Evolutionary conservation across 2,329 filamentous ascomycete species (phyloP), one percentile per base, ranked within the genome.

Genomic region (Colletotrichum theobromicola): DNA sequence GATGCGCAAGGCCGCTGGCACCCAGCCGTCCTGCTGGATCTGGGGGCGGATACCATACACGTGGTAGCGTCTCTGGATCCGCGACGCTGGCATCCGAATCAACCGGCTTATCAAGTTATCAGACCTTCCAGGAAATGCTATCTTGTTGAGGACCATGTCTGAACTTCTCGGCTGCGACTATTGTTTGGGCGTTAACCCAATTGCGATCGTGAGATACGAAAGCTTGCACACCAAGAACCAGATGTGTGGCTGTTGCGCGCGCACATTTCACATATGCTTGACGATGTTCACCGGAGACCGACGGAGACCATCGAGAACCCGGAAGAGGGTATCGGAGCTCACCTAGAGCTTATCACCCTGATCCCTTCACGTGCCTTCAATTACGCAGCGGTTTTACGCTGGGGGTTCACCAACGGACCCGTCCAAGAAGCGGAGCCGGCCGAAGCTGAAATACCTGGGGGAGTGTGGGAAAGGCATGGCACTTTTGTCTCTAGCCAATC

Each of bases 351-450:
- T 72, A 72, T 75, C 72, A 37, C 26, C 42, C 42, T 26, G 16
- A 53, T 30, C 12, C 26, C 50, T 72, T 62, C 55, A 72, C 72
- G 26, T 72, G 72, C 55, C 42, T 63, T 35, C 35, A 9, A 57
- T 32, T 37, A 35, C 28, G 46, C 26, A 15, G 60, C 57, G 35
- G 46, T 24, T 32, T 61, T 18, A 28, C 42, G 21, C 28, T 34
- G 24, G 16, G n/a, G 37, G 28, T 37, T 65, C 62, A 28, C 21
- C 37, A 50, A 46, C 55, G 34, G 72, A 34, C 61, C 50, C 12
- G 18, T 64, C 72, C 9, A 63, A 72, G 64, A 28, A 53, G 42
- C 72, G 72, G 72, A 67, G 72, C 72, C 72, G 72, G 70, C 72
- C 72, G 72, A 75, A 72, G 68, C 63, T 75, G 72, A 61, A 62